phyloP scores from a whole-genome alignment of 169 alveolate species.

The Plasmodium cynomolgi region DNA sequence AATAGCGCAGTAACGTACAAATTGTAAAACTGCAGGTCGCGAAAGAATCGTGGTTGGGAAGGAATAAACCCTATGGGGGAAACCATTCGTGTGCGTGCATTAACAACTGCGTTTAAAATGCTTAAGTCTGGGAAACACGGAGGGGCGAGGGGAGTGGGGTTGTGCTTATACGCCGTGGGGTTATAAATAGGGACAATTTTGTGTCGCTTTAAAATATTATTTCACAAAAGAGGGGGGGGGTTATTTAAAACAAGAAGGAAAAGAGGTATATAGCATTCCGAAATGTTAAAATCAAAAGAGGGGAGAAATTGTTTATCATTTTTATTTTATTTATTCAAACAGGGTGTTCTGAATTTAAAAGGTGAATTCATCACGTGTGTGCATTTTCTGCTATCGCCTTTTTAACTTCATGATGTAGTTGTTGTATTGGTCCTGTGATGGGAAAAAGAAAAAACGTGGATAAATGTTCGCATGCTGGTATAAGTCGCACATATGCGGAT shows the following conservation, averaged over 20 bases:
- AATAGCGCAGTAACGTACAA: not conserved
- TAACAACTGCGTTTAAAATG: not conserved
- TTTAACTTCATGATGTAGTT: slow-evolving; percentile 55
- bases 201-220: slow-evolving; percentile 37
- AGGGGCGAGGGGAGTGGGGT: not conserved
- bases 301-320: not conserved
- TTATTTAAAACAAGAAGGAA: slow-evolving; percentile 16
- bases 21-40: not conserved
- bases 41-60: not conserved
- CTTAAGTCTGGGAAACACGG: slow-evolving; percentile 9
- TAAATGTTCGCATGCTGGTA: not conserved
- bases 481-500: not conserved
- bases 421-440: slow-evolving; percentile 61
- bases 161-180: not conserved
- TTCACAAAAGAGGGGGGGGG: slow-evolving; percentile 31
- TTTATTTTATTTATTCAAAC: slow-evolving; percentile 14
- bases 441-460: not conserved
- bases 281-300: slow-evolving; percentile 23
- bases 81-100: not conserved
- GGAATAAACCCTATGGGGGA: not conserved
- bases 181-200: slow-evolving; percentile 21
- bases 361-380: slow-evolving; percentile 8
- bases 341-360: slow-evolving; percentile 1
- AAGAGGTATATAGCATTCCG: not conserved
- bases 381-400: slow-evolving; percentile 18